These are phyloP conservation scores for Candida smagusa DNA, from an alignment of 1,139 yeast genomes.

Conservation along the genomic window DNA sequence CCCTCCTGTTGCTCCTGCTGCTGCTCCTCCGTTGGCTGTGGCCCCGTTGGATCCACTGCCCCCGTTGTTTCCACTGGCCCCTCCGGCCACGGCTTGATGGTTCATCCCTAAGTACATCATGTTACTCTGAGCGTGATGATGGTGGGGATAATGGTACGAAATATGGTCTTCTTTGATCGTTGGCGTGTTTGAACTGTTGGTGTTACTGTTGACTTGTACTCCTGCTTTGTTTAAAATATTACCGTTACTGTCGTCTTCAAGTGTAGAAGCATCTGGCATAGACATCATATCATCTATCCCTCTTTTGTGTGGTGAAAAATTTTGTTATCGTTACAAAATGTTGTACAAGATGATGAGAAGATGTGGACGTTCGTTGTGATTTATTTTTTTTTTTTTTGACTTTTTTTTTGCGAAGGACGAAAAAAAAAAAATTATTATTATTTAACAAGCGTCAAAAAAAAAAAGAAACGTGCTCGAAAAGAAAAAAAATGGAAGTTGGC, in stretches of 20 bases:
- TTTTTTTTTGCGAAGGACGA: background rate
- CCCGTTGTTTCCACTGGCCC: background rate
- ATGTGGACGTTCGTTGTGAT: conserved; percentile 2
- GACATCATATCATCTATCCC: conserved; percentile 8
- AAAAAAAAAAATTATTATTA: conserved; percentile 1
- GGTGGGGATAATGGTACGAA: conserved; percentile 19
- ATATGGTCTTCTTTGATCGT: conserved; percentile 15
- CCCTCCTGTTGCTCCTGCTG: conserved; percentile 1
- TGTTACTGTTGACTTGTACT: conserved; percentile 5
- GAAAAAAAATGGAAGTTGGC: background rate
- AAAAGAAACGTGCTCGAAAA: conserved; percentile 1
- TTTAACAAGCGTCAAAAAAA: background rate
- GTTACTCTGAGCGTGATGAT: conserved; percentile 3
- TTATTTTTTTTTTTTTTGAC: background rate
- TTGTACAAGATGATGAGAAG: conserved; percentile 8
- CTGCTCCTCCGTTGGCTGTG: conserved; percentile 1
- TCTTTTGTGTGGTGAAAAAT: conserved; percentile 7
- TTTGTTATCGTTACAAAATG: conserved; percentile 7
- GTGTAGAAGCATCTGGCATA: conserved; percentile 9
- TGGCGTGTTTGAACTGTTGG: conserved; percentile 17
- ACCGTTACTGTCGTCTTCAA: conserved; percentile 8
- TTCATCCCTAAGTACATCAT: conserved; percentile 4
- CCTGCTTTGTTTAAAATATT: conserved; percentile 4
- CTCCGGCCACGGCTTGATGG: background rate
- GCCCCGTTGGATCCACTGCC: background rate